A percentile compares a stretch with the other conserved stretches of the same genome.
Evolutionary conservation across 768 basidiomycete genomes (phyloP).

Genomic region (Termitomyces sp.): DNA sequence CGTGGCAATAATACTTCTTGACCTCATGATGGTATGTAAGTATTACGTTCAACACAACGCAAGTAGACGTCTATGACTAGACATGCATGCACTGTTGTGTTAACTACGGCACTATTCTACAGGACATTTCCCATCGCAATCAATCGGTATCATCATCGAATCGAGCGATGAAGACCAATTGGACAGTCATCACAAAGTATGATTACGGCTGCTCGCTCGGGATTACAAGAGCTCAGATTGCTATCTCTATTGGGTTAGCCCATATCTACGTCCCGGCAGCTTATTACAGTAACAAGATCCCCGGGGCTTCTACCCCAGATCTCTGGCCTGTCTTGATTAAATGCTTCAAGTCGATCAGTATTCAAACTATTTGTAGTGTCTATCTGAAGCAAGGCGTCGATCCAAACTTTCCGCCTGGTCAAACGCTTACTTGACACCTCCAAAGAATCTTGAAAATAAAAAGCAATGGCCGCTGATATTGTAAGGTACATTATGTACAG

Average conservation of each 20-base stretch:
- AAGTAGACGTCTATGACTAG: neutral
- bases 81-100: neutral
- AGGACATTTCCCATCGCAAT: too few relatives aligned
- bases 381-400: neutral
- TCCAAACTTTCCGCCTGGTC: neutral
- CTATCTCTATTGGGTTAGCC: too few relatives aligned
- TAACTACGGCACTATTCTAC: too few relatives aligned
- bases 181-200: too few relatives aligned
- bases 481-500: neutral
- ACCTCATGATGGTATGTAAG: neutral
- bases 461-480: neutral
- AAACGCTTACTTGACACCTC: neutral
- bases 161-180: too few relatives aligned
- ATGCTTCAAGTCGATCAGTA: neutral
- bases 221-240: too few relatives aligned
- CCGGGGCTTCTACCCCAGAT: too few relatives aligned
- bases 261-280: too few relatives aligned
- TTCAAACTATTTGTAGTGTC: neutral
- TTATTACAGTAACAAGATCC: too few relatives aligned
- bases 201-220: too few relatives aligned
- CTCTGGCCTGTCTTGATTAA: too few relatives aligned
- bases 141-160: too few relatives aligned
- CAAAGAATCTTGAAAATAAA: neutral
- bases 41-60: neutral
- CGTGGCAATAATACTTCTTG: slow-evolving; percentile 10